Evolutionary conservation across 169 alveolate species (phyloP), one percentile per base, ranked within the genome.

Genomic region (Plasmodium inui): DNA sequence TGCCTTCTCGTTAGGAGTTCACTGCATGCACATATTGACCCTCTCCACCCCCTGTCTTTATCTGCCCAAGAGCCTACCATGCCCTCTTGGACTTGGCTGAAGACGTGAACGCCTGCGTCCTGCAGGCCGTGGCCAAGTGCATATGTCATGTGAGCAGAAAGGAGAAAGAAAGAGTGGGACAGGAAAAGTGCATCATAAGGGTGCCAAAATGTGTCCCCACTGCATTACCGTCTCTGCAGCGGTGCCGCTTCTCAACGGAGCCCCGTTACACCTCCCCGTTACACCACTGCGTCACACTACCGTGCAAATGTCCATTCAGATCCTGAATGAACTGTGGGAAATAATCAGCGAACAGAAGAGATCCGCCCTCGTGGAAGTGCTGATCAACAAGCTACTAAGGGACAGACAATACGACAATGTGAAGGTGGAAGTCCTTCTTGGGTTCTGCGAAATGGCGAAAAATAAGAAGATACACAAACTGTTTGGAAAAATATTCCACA

Each of bases 81-180:
- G 90, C 81, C 46, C 83, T 89, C 22, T 79, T 89, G 22, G 94
- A 89, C 1, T 55, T 89, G 83, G 70, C 84, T 26, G 94, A 79
- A 73, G 94, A 89, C 55, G 80, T 30, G 17, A 89, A 89, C 71
- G 32, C 90, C 4, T 89, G 90, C 34, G 94, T 89, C 28, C 61
- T 55, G 50, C 94, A 89, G 34, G 94, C 94, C 39, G 57, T 80
- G 71, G 94, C 91, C 83, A 89, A 89, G 53, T 89, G 94, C 74
- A 89, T 89, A 22, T 89, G 94, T 17, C 73, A 89, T 67, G 94
- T 89, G 70, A 89, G 76, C 19, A 19, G 73, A 76, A 30, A 32
- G 57, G 53, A 19, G 73, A 76, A 30, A 32, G 57, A 34, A 86
- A 86, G 28, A 26, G 22, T 37, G 73, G 26, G 19, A 61, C 6